Evolutionary conservation across 805 yeast genomes (phyloP).

Genomic region (Candida wancherniae): DNA sequence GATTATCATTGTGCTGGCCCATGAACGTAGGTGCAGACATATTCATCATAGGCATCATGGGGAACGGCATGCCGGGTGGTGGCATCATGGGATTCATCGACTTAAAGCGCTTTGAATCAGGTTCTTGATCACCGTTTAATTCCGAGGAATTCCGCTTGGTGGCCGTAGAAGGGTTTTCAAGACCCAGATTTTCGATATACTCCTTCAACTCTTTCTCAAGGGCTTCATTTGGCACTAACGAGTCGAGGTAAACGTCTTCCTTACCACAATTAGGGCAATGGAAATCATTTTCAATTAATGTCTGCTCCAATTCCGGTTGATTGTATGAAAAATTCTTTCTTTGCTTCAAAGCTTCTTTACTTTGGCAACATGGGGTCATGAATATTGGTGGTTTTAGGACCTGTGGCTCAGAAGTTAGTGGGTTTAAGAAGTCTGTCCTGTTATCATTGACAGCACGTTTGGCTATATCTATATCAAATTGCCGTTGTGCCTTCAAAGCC

Average conservation of each 20-base stretch:
- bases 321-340: conserved; percentile 40
- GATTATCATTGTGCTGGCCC: background rate
- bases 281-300: conserved; percentile 76
- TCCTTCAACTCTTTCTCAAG: conserved; percentile 50
- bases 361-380: conserved; percentile 75
- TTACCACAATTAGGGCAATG: conserved; percentile 82
- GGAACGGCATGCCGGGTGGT: conserved; percentile 14
- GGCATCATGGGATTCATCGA: conserved; percentile 11
- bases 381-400: conserved; percentile 65
- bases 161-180: conserved; percentile 27
- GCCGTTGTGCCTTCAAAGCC: conserved; percentile 45
- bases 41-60: conserved; percentile 17
- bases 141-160: too few species aligned
- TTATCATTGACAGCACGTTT: conserved; percentile 28
- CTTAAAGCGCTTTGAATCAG: too few species aligned
- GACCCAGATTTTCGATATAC: conserved; percentile 41
- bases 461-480: conserved; percentile 41
- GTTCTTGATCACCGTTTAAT: too few species aligned
- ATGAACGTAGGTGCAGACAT: conserved; percentile 6
- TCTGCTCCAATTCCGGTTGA: conserved; percentile 34
- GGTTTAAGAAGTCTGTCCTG: conserved; percentile 54
- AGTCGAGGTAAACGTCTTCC: conserved; percentile 72
- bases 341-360: conserved; percentile 50
- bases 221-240: conserved; percentile 58
- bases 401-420: conserved; percentile 41